Evolutionary conservation across 305 asterid species (phyloP), one percentile per base, ranked within the genome.

Genomic region (Salvia sclarea): DNA sequence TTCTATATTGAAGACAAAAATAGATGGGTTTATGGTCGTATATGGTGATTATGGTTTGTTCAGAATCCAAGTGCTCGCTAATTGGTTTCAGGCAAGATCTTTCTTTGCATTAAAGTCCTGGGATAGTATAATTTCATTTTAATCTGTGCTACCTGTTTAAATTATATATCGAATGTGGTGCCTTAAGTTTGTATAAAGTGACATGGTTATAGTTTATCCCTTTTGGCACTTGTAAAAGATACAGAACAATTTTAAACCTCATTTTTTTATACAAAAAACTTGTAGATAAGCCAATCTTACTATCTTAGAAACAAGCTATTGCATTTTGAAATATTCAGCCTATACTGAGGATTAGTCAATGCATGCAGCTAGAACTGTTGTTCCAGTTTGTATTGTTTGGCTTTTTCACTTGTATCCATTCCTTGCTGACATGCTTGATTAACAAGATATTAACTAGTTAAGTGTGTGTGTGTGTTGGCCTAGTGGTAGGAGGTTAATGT

Each of bases 341-440:
- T 47, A 45, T 37, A 18, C 38, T 14, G 59, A 49, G 21, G 59
- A 40, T 20, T 61, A 14, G 18, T 33, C 30, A 48, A 35, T 52
- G 54, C 28, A 9, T 48, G 70, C 64, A 61, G 35, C 59, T 49
- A 56, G 43, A 25, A 60, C 47, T 48, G 35, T 59, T 22, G 57
- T 64, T 66, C 70, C 31, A 37, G 31, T 60, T 77, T 24, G 10
- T 74, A 41, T 67, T 68, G 37, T 28, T 70, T 65, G 41, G 55
- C 57, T 65, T 68, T 22, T 55, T 63, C 53, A 21, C 31, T n/a
- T 37, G 61, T n/a, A 37, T 66, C 40, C 40, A 66, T 54, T 66
- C 40, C 40, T 70, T 54, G 14, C 48, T 69, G 31, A 37, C 48
- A 17, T 66, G 63, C 61, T 66, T 40, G 63, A 59, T n/a, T n/a